Evolutionary conservation across 2,329 filamentous ascomycete genomes (phyloP).

Genomic region (Neopestalotiopsis sp.): DNA sequence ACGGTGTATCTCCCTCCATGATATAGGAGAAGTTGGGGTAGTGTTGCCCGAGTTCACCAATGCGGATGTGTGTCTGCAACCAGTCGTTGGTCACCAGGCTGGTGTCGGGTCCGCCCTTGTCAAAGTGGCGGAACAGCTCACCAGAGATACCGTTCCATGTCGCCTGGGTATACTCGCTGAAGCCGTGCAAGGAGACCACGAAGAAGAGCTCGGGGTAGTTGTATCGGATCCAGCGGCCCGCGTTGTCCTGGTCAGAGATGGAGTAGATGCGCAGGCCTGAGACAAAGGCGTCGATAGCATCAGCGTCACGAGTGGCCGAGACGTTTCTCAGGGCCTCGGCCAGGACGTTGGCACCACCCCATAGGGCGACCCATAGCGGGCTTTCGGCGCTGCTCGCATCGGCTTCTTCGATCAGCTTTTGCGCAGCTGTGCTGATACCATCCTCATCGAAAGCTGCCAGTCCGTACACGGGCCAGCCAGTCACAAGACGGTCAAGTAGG

Average conservation of each 20-base stretch:
- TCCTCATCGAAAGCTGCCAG: slow-evolving; percentile 25
- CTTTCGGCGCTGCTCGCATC: slow-evolving; percentile 37
- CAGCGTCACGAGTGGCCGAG: slow-evolving; percentile 33
- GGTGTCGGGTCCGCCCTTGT: slow-evolving; percentile 10
- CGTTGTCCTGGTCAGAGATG: slow-evolving; percentile 58
- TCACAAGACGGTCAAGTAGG: slow-evolving; percentile 24
- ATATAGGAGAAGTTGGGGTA: slow-evolving; percentile 51
- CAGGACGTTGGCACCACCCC: slow-evolving; percentile 56
- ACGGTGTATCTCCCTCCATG: slow-evolving; percentile 52
- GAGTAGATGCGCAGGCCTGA: slow-evolving; percentile 46
- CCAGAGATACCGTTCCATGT: slow-evolving; percentile 59
- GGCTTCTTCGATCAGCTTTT: slow-evolving; percentile 32
- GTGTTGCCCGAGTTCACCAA: slow-evolving; percentile 39
- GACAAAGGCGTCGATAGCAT: slow-evolving; percentile 29
- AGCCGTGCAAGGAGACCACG: slow-evolving; percentile 54
- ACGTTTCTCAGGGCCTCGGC: slow-evolving; percentile 50
- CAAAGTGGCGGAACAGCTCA: slow-evolving; percentile 26
- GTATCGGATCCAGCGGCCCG: slow-evolving; percentile 53
- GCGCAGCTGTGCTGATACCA: slow-evolving; percentile 43
- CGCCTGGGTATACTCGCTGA: slow-evolving; percentile 56
- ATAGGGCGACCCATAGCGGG: slow-evolving; percentile 53
- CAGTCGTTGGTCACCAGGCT: slow-evolving; percentile 46
- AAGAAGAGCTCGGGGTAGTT: slow-evolving; percentile 54
- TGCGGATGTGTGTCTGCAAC: slow-evolving; percentile 53
- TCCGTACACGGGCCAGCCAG: slow-evolving; percentile 40